Percentiles rank a stretch among this genome's conserved stretches.
These are phyloP conservation scores for Globisporangium paroecandrum DNA, from an alignment of 352 stramenopile genomes.

Conservation along the genomic window DNA sequence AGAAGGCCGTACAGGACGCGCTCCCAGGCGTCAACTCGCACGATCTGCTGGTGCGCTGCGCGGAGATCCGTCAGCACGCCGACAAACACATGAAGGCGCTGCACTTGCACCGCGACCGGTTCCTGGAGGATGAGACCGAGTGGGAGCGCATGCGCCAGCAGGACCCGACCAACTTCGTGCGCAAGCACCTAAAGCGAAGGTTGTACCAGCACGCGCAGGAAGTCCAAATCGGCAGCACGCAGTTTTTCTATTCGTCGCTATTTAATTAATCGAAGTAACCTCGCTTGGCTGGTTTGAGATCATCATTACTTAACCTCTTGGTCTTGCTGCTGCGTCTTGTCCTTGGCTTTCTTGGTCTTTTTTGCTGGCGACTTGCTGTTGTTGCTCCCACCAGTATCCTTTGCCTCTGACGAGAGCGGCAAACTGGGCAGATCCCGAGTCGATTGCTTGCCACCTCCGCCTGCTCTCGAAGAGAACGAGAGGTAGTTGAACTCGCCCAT, in stretches of 20 bases:
- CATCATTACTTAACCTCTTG: constrained; percentile 9
- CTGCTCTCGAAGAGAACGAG: constrained; percentile 12
- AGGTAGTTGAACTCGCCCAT: constrained; percentile 13
- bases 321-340: neutral
- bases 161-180: constrained; percentile 64
- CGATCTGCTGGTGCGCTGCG: constrained; percentile 63
- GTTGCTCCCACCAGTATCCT: neutral
- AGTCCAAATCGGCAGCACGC: constrained; percentile 55
- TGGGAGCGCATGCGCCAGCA: constrained; percentile 72
- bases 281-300: neutral
- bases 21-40: constrained; percentile 62
- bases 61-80: constrained; percentile 57
- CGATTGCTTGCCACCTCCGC: neutral
- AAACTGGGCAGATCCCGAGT: constrained; percentile 11
- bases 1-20: constrained; percentile 41
- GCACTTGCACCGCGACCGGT: constrained; percentile 40
- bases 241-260: constrained; percentile 65
- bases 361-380: neutral
- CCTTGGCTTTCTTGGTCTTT: constrained; percentile 4
- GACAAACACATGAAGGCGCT: constrained; percentile 43
- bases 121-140: constrained; percentile 50
- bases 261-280: constrained; percentile 29
- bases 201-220: constrained; percentile 59
- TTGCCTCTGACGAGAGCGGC: constrained; percentile 5
- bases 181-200: constrained; percentile 40